Evolutionary conservation across 1,139 yeast genomes (phyloP).

Genomic region (Taiozyma onychis): DNA sequence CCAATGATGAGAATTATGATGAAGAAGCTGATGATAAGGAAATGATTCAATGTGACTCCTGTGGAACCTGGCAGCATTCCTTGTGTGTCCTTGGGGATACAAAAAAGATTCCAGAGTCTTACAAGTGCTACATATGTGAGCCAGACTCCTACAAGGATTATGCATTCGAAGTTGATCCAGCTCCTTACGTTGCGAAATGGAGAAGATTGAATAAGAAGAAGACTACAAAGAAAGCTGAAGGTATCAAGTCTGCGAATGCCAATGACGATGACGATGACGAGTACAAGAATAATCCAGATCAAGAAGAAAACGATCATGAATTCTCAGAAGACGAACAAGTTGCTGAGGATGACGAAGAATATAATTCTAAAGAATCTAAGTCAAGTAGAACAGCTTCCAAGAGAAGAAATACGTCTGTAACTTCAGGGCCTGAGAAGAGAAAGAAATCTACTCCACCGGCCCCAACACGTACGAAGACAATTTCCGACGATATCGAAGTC

Average conservation of each 20-base stretch:
- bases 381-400: neutral
- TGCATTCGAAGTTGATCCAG: conserved; percentile 24
- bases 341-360: conserved; percentile 5
- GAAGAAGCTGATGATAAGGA: conserved; percentile 57
- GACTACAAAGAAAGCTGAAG: conserved; percentile 8
- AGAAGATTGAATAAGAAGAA: conserved; percentile 10
- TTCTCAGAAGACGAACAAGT: conserved; percentile 4
- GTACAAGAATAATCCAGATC: neutral
- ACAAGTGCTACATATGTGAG: conserved; percentile 47
- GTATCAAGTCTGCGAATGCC: conserved; percentile 9
- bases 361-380: neutral
- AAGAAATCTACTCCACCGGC: neutral
- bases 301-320: conserved; percentile 8
- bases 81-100: conserved; percentile 55
- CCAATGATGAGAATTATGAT: conserved; percentile 57
- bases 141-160: conserved; percentile 32
- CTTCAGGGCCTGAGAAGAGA: conserved; percentile 3
- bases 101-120: conserved; percentile 38
- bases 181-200: conserved; percentile 19
- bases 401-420: neutral
- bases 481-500: conserved; percentile 15
- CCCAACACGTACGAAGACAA: neutral
- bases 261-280: conserved; percentile 7
- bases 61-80: conserved; percentile 84
- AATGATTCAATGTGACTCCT: conserved; percentile 76